Base-by-base conservation (phyloP, 1,284 basidiomycete species). In the Earliella scabrosa region DNA sequence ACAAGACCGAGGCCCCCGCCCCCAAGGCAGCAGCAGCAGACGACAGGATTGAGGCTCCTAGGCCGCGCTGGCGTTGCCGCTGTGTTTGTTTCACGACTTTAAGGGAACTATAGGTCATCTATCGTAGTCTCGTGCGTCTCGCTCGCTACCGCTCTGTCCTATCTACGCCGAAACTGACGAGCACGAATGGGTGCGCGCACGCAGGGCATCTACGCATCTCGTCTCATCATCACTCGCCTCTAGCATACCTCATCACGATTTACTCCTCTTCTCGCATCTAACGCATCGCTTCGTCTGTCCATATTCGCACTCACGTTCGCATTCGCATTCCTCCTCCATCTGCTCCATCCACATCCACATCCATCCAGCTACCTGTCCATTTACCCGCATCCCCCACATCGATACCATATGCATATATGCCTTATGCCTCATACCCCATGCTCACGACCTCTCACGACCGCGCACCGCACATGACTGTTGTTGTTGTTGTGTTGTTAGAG, bases 321-420 rank as follows among this genome's bases (percentile, higher is more conserved):
- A 20, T 2, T 20, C 27, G 3, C 9, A 5, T 32, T 31, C 7
- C 4, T 29, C 43, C 11, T 24, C 3, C 4, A 38, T 10, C 9
- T 10, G 21, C n/a, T 13, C 9, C 29, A 13, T n/a, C 26, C n/a
- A 27, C 20, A 7, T 45, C 27, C 27, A 11, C 23, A 32, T 10
- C 13, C 21, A 3, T 34, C 20, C 24, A 27, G 13, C 32, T 16
- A 24, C 13, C 29, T 23, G n/a, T 35, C 8, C 49, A 50, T 26
- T 26, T 18, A 36, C 27, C n/a, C 21, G 35, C 34, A 29, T 27
- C 16, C 20, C 46, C 36, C 50, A 36, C 35, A 39, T 45, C 36
- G 60, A 62, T 62, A 62, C 60, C 60, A 56, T 41, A 59, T 62
- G 60, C 60, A 55, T 54, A 62, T 59, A 62, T 62, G 60, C 55